Conservation (phyloP, 345 rosid species). For the Salix viminalis region DNA sequence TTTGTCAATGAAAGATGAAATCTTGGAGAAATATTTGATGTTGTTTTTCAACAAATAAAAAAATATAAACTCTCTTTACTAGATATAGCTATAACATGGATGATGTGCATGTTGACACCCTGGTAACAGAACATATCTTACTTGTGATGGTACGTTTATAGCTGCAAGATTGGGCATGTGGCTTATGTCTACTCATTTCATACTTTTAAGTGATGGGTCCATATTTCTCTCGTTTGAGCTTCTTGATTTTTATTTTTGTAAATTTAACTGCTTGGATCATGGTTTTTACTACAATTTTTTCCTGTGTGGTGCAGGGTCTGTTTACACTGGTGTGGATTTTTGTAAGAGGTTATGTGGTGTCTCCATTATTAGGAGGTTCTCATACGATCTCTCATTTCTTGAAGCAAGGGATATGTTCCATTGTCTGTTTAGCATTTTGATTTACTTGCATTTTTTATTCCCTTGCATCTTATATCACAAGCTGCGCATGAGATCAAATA, state of each 20-base stretch:
- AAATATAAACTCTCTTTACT: neutral
- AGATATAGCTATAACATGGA: neutral
- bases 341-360: constrained; percentile 97
- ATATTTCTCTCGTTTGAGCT: neutral
- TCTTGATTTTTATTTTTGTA: neutral
- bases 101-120: neutral
- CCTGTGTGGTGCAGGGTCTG: constrained; percentile 60
- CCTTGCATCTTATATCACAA: neutral
- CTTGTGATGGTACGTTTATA: neutral
- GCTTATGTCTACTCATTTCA: neutral
- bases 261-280: neutral
- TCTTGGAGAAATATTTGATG: too few species aligned
- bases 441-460: neutral
- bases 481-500: neutral
- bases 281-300: neutral
- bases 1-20: neutral
- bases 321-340: constrained; percentile 96
- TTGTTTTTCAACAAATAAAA: neutral
- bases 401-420: neutral
- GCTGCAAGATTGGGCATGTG: neutral
- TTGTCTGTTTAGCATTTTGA: neutral
- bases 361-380: constrained; percentile 92
- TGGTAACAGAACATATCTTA: neutral
- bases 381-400: constrained; percentile 20
- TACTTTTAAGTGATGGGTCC: neutral